These are phyloP conservation scores for Aureobasidium sp. DNA, from an alignment of 2,329 filamentous ascomycete genomes.

Conservation along the genomic window DNA sequence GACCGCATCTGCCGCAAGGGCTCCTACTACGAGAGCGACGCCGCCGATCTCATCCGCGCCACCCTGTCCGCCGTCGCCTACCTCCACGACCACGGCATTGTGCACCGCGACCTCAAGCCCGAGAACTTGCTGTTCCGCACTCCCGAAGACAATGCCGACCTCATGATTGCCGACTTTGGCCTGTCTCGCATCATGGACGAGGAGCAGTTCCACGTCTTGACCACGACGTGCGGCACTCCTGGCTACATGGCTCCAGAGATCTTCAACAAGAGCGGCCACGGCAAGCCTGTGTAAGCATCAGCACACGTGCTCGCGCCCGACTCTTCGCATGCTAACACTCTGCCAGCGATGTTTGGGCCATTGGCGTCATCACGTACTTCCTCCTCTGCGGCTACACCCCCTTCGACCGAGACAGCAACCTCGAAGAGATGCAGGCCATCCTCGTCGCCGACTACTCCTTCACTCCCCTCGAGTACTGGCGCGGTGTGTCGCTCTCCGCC, in stretches of 20 bases:
- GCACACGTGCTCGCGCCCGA: not conserved
- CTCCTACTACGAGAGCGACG: constrained; percentile 96
- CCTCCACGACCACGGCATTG: constrained; percentile 95
- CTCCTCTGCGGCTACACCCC: constrained; percentile 95
- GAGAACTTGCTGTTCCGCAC: constrained; percentile 96
- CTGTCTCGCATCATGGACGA: constrained; percentile 97
- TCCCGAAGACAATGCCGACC: constrained; percentile 92
- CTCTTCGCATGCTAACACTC: not conserved
- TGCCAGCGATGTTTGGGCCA: constrained; percentile 80
- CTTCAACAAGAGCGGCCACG: constrained; percentile 96
- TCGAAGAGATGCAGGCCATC: constrained; percentile 99
- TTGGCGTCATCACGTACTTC: constrained; percentile 98
- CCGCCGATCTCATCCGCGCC: constrained; percentile 86
- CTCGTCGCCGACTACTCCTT: constrained; percentile 94
- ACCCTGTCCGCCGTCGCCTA: constrained; percentile 97
- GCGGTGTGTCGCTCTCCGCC: constrained; percentile 71
- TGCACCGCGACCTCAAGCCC: constrained; percentile 94
- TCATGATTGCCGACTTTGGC: constrained; percentile 95
- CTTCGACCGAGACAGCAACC: constrained; percentile 92
- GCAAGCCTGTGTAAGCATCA: constrained; percentile 69
- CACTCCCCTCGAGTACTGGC: constrained; percentile 92
- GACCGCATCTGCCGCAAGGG: constrained; percentile 98
- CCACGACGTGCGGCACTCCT: constrained; percentile 93
- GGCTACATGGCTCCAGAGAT: constrained; percentile 99
- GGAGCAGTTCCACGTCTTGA: constrained; percentile 94